phyloP scores from a whole-genome alignment of 2,329 filamentous ascomycete genomes.

The Diaporthe humulicola region DNA sequence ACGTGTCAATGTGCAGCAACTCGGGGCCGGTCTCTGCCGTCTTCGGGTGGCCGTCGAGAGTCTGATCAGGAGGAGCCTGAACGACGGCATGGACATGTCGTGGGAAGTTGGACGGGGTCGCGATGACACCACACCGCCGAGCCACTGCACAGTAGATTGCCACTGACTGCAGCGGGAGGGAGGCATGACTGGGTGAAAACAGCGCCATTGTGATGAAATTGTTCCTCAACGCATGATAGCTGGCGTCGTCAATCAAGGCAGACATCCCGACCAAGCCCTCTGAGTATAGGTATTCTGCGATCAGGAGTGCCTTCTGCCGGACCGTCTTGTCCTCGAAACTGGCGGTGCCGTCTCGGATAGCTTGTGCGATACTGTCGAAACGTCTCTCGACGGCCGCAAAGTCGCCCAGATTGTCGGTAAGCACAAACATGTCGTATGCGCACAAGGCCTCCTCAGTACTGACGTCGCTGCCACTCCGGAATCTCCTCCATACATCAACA shows the following conservation, averaged over 20 bases:
- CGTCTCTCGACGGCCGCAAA: constrained; percentile 54
- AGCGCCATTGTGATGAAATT: constrained; percentile 75
- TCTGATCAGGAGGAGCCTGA: constrained; percentile 45
- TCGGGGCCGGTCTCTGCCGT: constrained; percentile 42
- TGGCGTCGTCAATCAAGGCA: constrained; percentile 42
- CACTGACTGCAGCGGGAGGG: constrained; percentile 73
- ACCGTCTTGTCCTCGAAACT: constrained; percentile 59
- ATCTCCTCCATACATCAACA: constrained; percentile 68
- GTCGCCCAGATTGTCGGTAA: constrained; percentile 56
- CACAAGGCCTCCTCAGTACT: constrained; percentile 70
- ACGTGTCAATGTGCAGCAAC: constrained; percentile 70
- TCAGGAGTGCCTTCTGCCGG: constrained; percentile 62
- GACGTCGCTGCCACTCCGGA: constrained; percentile 61
- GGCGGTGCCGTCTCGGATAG: constrained; percentile 55
- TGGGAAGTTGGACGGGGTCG: constrained; percentile 74
- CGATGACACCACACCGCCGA: constrained; percentile 67
- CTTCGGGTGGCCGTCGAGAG: constrained; percentile 46
- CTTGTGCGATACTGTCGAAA: constrained; percentile 58
- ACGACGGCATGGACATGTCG: constrained; percentile 77
- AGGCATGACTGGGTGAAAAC: constrained; percentile 61
- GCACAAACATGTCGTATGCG: constrained; percentile 75
- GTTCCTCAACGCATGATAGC: constrained; percentile 74
- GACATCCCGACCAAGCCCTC: constrained; percentile 63
- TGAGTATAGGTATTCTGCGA: constrained; percentile 66
- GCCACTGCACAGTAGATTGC: constrained; percentile 77